Evolutionary conservation across 2,329 filamentous ascomycete species (phyloP).

Genomic region (Aurifilum marmelostoma): DNA sequence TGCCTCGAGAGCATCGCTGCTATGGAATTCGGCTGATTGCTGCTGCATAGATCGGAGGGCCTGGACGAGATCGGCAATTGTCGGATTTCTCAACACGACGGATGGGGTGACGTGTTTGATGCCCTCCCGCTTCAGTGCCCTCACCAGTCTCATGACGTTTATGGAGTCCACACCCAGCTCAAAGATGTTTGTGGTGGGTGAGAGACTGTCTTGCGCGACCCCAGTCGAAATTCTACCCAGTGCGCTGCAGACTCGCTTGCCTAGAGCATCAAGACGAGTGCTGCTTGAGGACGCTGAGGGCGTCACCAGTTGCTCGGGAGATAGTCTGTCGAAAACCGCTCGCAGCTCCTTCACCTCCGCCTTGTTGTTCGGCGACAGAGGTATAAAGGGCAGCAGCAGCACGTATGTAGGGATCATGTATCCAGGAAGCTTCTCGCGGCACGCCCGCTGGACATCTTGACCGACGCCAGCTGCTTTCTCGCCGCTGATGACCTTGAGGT

Average conservation of each 20-base stretch:
- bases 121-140: conserved; percentile 64
- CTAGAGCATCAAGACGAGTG: conserved; percentile 38
- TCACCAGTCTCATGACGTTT: conserved; percentile 72
- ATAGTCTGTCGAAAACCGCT: conserved; percentile 64
- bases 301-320: conserved; percentile 62
- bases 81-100: conserved; percentile 65
- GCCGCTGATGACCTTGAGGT: conserved; percentile 37
- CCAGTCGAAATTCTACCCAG: conserved; percentile 59
- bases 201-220: conserved; percentile 48
- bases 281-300: conserved; percentile 45
- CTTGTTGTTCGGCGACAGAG: conserved; percentile 88
- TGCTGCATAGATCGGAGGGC: conserved; percentile 37
- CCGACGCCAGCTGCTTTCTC: conserved; percentile 45
- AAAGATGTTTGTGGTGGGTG: conserved; percentile 70
- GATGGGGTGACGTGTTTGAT: conserved; percentile 65
- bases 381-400: conserved; percentile 70
- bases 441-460: conserved; percentile 60
- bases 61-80: conserved; percentile 51
- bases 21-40: conserved; percentile 24
- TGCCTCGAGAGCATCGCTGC: conserved; percentile 46
- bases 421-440: conserved; percentile 68
- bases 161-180: conserved; percentile 90
- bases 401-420: conserved; percentile 95
- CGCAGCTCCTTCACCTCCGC: conserved; percentile 74
- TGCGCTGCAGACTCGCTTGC: conserved; percentile 53